Percentiles rank a stretch among this genome's conserved stretches.
Conservation (phyloP, 2,329 filamentous ascomycete genomes). For the Diaporthe aspalathi region DNA sequence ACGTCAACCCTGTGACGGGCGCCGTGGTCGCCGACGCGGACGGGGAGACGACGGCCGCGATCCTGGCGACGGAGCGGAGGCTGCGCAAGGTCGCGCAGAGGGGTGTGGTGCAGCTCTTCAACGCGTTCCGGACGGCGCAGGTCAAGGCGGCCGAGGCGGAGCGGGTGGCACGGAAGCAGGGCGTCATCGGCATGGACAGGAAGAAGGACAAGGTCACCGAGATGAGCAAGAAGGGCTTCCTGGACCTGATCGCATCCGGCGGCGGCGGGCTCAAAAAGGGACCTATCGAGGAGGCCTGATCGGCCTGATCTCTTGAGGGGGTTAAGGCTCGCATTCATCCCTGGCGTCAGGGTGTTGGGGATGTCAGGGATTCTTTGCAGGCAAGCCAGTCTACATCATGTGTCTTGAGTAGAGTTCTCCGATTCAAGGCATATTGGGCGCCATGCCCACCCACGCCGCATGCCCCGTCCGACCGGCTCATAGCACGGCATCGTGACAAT, state of each 20-base stretch:
- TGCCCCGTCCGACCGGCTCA: not conserved
- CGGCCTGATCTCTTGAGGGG: not conserved
- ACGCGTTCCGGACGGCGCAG: conserved; percentile 92
- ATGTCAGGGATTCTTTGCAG: not conserved
- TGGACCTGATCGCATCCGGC: conserved; percentile 84
- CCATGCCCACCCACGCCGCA: conserved; percentile 1
- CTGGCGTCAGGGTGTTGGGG: not conserved
- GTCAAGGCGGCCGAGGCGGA: conserved; percentile 86
- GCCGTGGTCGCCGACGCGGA: conserved; percentile 50
- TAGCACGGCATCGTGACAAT: conserved; percentile 14
- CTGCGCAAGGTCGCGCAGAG: conserved; percentile 89
- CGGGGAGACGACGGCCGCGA: conserved; percentile 62
- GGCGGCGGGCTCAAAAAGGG: conserved; percentile 70
- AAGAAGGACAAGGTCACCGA: conserved; percentile 91
- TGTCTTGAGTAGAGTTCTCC: conserved; percentile 35
- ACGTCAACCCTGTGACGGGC: conserved; percentile 62
- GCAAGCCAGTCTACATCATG: conserved; percentile 8
- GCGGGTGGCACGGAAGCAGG: conserved; percentile 74
- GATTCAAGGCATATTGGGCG: conserved; percentile 29
- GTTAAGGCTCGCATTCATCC: not conserved
- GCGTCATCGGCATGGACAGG: conserved; percentile 81
- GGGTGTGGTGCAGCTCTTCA: conserved; percentile 96
- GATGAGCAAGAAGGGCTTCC: conserved; percentile 96
- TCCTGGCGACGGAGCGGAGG: conserved; percentile 79
- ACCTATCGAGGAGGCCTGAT: conserved; percentile 66